Base-by-base conservation (phyloP, 1,284 basidiomycete species). In the Puccinia novopanici region DNA sequence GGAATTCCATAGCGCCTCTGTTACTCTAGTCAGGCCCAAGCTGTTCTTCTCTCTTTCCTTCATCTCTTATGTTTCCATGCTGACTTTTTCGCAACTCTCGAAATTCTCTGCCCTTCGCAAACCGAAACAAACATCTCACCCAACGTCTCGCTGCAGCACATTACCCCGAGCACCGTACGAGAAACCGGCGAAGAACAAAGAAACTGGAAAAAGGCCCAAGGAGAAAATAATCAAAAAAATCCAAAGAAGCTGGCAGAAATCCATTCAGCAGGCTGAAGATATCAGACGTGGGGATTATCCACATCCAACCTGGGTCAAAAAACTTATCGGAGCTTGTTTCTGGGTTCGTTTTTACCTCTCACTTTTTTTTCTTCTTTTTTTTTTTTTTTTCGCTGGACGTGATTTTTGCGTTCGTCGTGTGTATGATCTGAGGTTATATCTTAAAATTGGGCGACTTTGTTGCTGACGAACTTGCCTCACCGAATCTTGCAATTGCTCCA, bases 161-260 rank as follows among this genome's bases (percentile, higher is more conserved):
- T 68, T 68, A n/a, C 63, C 75, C 50, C 75, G 75, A 54, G 68
- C 75, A 42, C 37, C 67, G 17, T 77, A 77, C 34, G 61, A 67
- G 34, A 68, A 77, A 48, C 75, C 75, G 65, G 24, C 17, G 4
- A 42, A 48, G 24, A n/a, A 55, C 52, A 3, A 50, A 17, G 30
- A 30, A 30, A 75, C 13, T 27, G 75, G 63, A 3, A 77, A 68
- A 57, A 63, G 48, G 40, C 42, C 45, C 3, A 77, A 57, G 67
- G 75, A 77, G 63, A 77, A 77, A 68, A 30, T 68, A 15, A 22
- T 77, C 30, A 77, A 68, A 50, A 77, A 77, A 24, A 52, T 68
- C 13, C 45, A 77, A 68, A 52, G 75, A 55, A 67, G n/a, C 34
- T 77, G 75, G 75, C 75, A 68, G 50, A 34, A 77, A 52, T 63